Percentiles rank a stretch among this genome's conserved stretches.
phyloP scores from a whole-genome alignment of 345 rosid genomes.

The Psidium friedrichsthalianum region DNA sequence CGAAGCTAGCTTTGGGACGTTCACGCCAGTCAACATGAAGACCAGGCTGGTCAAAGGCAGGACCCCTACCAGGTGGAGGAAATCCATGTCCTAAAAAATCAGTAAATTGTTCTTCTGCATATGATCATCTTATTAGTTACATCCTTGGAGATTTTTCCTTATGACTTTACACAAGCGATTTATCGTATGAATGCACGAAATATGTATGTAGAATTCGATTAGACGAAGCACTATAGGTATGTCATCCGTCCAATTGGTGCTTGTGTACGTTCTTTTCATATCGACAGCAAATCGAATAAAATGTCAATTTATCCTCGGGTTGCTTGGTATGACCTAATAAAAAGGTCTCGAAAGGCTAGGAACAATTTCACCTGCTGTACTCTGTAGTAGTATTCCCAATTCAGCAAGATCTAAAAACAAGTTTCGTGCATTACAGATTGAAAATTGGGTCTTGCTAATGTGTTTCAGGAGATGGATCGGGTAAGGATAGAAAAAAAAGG shows the following conservation, averaged over 20 bases:
- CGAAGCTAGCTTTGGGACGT: constrained; percentile 22
- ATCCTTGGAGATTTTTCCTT: not conserved
- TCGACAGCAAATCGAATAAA: not conserved
- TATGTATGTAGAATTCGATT: not conserved
- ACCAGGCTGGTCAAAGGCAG: constrained; percentile 41
- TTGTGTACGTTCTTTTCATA: not conserved
- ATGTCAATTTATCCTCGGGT: not conserved
- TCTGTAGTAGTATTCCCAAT: not conserved
- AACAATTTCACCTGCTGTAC: not conserved
- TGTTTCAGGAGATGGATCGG: not conserved
- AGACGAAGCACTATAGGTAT: not conserved
- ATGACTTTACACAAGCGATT: not conserved
- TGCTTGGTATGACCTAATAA: not conserved
- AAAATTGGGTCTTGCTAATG: not conserved
- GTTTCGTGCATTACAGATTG: not conserved
- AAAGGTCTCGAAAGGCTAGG: not conserved
- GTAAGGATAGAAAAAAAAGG: not conserved
- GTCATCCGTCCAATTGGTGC: not conserved
- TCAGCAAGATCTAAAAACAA: not conserved
- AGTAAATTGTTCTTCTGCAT: not conserved
- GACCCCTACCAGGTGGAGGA: constrained; percentile 54
- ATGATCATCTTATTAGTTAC: too few species aligned
- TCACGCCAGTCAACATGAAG: constrained; percentile 55
- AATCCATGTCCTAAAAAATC: constrained; percentile 40
- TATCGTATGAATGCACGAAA: not conserved